Base-by-base conservation (phyloP, 441 rosid species). In the Metrosideros polymorpha region DNA sequence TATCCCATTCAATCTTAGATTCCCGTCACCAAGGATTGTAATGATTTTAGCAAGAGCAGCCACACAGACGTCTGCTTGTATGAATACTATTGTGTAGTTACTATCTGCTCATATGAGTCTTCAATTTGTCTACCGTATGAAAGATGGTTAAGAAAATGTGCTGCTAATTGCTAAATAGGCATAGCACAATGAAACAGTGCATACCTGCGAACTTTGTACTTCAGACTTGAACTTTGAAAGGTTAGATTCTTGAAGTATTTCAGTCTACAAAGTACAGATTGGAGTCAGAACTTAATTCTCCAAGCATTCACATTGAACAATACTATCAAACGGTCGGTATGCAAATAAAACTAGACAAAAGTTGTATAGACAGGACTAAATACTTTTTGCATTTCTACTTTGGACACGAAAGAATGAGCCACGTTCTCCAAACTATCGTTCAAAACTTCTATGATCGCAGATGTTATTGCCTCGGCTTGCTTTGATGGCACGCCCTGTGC, bases 381-480 rank as follows among this genome's bases (percentile, higher is more conserved):
- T 63, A 95, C 99, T 94, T 94, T 96, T 86, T 96, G 95, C 99
- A 97, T 95, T 89, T 95, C 99, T 4, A 92, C 90, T 86, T 95
- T 95, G 1, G 98, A 93, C 87, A 95, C 99, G 51, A 94, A 95
- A 79, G 97, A 95, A 84, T 94, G 93, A 0, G 96, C 89, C 2
- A 97, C 97, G 92, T 95, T 97, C 85, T 97, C 99, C 90, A 97
- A 91, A 84, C 99, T 96, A 71, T 96, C 98, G 77, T 96, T 94
- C 89, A 97, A 89, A 83, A 97, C 99, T 88, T 96, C 94, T 6
- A 95, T 96, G 10, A 97, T 94, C 5, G 99, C 96, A 9, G 95
- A 90, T 5, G 98, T 96, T 84, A 97, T 96, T 0, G 99, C 99
- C 91, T 96, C 98, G 12, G 98, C 99, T 85, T 97, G 99, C 90